A percentile compares a stretch with the other conserved stretches of the same genome.
Conservation (phyloP, 2,329 filamentous ascomycete genomes). For the Ophiobolus disseminans region DNA sequence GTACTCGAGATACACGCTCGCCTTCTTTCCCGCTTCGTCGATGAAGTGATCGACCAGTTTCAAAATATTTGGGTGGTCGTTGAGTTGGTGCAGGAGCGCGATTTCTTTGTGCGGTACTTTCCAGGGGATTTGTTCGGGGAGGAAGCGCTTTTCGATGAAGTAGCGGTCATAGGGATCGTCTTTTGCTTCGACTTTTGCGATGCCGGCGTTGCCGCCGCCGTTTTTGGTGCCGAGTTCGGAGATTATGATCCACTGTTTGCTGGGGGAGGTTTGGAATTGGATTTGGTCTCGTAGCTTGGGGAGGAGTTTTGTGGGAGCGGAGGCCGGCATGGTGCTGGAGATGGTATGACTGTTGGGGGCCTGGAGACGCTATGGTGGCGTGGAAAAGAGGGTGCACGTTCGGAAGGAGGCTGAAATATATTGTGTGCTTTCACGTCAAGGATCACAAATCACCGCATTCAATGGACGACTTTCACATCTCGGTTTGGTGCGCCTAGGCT, state of each 20-base stretch:
- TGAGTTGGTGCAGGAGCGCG: constrained; percentile 13
- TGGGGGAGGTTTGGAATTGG: neutral
- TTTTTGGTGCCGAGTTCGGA: neutral
- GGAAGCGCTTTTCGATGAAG: constrained; percentile 27
- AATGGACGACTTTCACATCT: no score
- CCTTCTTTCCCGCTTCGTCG: constrained; percentile 1
- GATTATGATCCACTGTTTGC: neutral
- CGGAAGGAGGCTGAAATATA: no score
- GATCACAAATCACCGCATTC: no score
- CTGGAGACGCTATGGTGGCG: no score
- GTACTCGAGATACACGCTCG: constrained; percentile 23
- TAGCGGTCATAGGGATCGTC: constrained; percentile 4
- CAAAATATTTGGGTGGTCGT: constrained; percentile 13
- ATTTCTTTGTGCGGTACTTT: constrained; percentile 18
- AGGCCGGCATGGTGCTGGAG: no score
- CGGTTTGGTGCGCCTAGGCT: no score
- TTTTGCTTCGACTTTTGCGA: constrained; percentile 10
- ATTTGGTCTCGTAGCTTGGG: no score
- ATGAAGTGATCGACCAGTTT: constrained; percentile 22
- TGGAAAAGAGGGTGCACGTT: no score
- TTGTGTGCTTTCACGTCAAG: no score
- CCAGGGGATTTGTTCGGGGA: neutral
- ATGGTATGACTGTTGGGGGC: no score
- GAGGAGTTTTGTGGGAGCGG: no score
- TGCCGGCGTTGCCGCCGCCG: constrained; percentile 14